Base-by-base conservation (phyloP, 768 basidiomycete genomes). In the Tephrocybe sp. region DNA sequence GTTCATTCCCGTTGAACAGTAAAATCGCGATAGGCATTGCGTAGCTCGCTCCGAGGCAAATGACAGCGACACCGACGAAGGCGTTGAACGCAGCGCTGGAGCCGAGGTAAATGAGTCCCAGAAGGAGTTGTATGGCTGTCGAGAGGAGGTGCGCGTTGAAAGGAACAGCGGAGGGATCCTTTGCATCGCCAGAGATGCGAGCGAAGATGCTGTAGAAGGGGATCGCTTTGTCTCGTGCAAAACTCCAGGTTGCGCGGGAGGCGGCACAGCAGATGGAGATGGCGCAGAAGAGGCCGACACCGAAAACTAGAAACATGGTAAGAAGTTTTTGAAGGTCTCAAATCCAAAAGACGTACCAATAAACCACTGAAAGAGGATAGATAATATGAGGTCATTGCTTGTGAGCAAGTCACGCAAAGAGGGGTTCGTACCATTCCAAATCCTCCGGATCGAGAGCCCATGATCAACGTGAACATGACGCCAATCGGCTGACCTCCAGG, bases 191-290 rank as follows among this genome's bases (percentile, higher is more conserved):
- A 34, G 70, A 69, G 58, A 86, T 70, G 41, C 66, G 67, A 6
- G 76, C 65, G 68, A 84, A 84, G 49, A 69, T 58, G 9, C 51
- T 41, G 28, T 78, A 73, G 36, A 78, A 74, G 1, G 84, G 86
- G 34, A 87, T 79, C 1, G 80, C 86, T 51, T 75, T 75, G 66
- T 87, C 86, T 2, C 86, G 75, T 0, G 84, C 80, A 61, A 87
- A 87, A 38, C 80, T 80, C 86, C 84, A 87, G 2, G 84, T 86
- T 25, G 81, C 79, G 15, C 85, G 79, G 11, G 84, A 86, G 30
- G 84, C 80, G 8, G 83, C 84, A 44, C 81, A 84, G 32, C 78
- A 78, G 53, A 82, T 81, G 15, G 85, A 85, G 49, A 86, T 79
- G 31, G 80, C 76, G 46, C 84, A 86, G 66, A 86, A 85, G 53